Conservation (phyloP, 345 rosid genomes). For the Arabis hirsuta region DNA sequence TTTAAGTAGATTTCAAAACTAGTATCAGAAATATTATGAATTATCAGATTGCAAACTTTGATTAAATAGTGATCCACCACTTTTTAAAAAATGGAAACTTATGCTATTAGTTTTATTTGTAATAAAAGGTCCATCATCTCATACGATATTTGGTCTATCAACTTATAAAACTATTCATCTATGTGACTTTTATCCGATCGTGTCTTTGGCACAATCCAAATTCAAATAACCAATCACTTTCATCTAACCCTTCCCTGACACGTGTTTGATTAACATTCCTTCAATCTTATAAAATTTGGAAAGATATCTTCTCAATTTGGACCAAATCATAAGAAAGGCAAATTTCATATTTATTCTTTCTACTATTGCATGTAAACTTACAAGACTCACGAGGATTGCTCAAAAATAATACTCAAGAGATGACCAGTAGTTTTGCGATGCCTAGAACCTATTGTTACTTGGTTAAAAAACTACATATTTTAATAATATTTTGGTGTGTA, state of each 20-base stretch:
- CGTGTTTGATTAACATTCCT: slow-evolving; percentile 32
- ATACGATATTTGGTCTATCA: not conserved
- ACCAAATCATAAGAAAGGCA: not conserved
- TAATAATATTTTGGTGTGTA: too few species aligned
- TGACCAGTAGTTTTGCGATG: not conserved
- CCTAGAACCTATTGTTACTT: not conserved
- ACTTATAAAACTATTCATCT: slow-evolving; percentile 10
- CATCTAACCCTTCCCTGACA: slow-evolving; percentile 14
- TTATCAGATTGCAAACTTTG: not conserved
- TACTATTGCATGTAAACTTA: not conserved
- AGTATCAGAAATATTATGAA: not conserved
- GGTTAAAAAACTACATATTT: not conserved
- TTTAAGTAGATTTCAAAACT: not conserved
- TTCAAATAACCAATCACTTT: slow-evolving; percentile 36
- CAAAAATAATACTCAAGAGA: not conserved
- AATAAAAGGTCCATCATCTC: not conserved
- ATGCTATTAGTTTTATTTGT: not conserved
- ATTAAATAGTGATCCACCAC: not conserved
- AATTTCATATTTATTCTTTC: not conserved
- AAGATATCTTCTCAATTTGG: not conserved
- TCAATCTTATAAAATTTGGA: not conserved
- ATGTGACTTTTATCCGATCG: slow-evolving; percentile 8
- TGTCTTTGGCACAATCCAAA: slow-evolving; percentile 15
- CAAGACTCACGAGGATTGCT: not conserved
- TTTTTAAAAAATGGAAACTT: not conserved